Base-by-base conservation (phyloP, 805 yeast species). In the Lachancea waltii region DNA sequence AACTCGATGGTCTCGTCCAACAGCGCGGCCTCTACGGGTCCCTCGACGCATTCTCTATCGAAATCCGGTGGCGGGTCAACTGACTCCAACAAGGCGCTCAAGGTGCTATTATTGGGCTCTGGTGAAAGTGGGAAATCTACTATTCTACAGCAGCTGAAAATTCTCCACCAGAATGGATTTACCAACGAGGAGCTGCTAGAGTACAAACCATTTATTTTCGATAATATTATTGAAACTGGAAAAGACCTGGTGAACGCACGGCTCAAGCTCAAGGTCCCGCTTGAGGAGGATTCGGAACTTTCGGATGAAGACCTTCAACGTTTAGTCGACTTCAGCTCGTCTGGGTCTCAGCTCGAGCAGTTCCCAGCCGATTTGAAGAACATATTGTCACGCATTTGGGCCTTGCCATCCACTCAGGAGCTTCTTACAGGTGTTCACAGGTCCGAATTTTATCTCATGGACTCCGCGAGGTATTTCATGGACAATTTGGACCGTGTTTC, bases 381-480 rank as follows among this genome's bases (percentile, higher is more conserved):
- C 2, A 69, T 71, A 28, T 73, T 85, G 40, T 54, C 60, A 17
- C 56, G 61, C 11, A 53, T 87, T 20, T 78, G 87, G 69, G 49
- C 57, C 4, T 72, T 76, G 37, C 76, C 80, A 0, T 70, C 72
- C 9, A 84, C 86, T 8, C 67, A 67, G 31, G 62, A 70, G 17
- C 68, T 85, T 46, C 53, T 85, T 19, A 71, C 72, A 9, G 49
- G 59, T 10, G 45, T 69, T 66, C 76, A 79, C 47, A 74, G 79
- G 46, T 77, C 80, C 26, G 76, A 79, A 36, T 86, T 87, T 51
- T 85, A 87, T 56, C 64, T 89, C 30, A 75, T 85, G 73, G 97
- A 89, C 57, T 84, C 95, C 3, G 86, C 95, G 2, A 68, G 68
- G 43, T 84, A 84, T 56, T 86, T 87, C 58, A 72, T 87, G 49